Conservation (phyloP, 1,139 yeast species). For the Taiozyma sp. region DNA sequence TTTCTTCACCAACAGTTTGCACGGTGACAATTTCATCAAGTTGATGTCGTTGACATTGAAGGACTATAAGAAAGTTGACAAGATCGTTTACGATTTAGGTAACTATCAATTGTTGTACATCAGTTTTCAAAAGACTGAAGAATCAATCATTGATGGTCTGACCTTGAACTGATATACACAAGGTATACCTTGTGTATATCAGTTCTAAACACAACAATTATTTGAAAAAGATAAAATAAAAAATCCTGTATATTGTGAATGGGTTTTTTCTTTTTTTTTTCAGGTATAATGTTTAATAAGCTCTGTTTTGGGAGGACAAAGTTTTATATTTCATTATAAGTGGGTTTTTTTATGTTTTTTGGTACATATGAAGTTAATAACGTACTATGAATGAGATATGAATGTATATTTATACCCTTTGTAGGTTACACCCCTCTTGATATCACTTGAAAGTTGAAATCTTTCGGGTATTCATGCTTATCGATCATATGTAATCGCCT, state of each 20-base stretch:
- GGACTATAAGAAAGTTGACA: conserved; percentile 62
- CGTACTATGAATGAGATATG: neutral
- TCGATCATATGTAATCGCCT: neutral
- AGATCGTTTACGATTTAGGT: conserved; percentile 64
- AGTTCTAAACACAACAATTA: too few species aligned
- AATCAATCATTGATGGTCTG: conserved; percentile 15
- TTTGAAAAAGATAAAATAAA: conserved; percentile 4
- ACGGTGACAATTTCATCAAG: conserved; percentile 35
- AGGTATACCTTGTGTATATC: too few species aligned
- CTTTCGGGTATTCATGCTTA: neutral
- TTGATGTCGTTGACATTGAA: conserved; percentile 32
- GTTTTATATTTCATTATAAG: conserved; percentile 18
- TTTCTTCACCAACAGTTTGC: conserved; percentile 33
- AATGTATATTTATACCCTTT: neutral
- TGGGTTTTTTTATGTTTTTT: conserved; percentile 19
- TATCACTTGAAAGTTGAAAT: neutral
- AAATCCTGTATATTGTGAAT: too few species aligned
- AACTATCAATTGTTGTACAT: conserved; percentile 43
- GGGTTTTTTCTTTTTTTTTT: conserved; percentile 18
- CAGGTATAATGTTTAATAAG: conserved; percentile 15
- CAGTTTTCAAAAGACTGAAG: conserved; percentile 26
- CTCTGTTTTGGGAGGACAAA: conserved; percentile 22
- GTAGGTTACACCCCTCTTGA: neutral
- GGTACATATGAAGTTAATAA: neutral
- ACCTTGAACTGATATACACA: neutral